A percentile compares a stretch with the other conserved stretches of the same genome.
Conservation (phyloP, 768 basidiomycete species). For the Mycena galericulata region DNA sequence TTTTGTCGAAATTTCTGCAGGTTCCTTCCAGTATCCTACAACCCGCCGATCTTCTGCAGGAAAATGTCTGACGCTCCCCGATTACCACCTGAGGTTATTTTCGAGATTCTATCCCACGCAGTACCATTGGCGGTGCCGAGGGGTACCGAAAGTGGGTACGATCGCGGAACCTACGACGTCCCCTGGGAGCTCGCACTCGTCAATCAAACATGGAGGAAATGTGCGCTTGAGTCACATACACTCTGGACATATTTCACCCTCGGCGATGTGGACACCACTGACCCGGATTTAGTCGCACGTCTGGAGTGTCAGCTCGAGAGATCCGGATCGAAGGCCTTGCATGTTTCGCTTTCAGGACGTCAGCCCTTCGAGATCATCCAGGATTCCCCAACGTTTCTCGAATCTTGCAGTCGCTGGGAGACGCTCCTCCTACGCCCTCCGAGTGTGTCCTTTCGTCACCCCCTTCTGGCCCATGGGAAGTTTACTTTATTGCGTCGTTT, state of each 20-base stretch:
- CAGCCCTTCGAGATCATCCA: slow-evolving; percentile 2
- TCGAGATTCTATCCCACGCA: slow-evolving; percentile 1
- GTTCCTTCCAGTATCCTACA: not conserved
- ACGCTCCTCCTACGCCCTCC: not conserved
- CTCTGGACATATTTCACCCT: slow-evolving; percentile 6
- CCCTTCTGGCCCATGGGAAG: slow-evolving; percentile 7
- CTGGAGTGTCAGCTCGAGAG: slow-evolving; percentile 13
- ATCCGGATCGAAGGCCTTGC: not conserved
- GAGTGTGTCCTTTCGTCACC: slow-evolving; percentile 2
- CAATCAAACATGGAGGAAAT: not conserved
- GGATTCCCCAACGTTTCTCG: slow-evolving; percentile 12
- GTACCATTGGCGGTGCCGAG: not conserved
- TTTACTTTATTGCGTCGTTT: slow-evolving; percentile 1
- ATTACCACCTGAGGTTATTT: slow-evolving; percentile 3
- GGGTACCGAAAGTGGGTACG: slow-evolving; percentile 7
- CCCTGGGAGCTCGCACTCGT: slow-evolving; percentile 6
- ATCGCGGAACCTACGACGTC: not conserved
- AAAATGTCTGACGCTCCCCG: not conserved
- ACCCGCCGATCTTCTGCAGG: not conserved
- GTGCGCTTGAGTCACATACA: not conserved
- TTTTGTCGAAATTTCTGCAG: too few species aligned
- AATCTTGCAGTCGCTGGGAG: slow-evolving; percentile 8
- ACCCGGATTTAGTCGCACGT: not conserved
- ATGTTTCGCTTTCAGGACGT: not conserved
- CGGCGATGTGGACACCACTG: not conserved